Evolutionary conservation across 305 asterid species (phyloP), one percentile per base, ranked within the genome.

Genomic region (Rubia peregrina): DNA sequence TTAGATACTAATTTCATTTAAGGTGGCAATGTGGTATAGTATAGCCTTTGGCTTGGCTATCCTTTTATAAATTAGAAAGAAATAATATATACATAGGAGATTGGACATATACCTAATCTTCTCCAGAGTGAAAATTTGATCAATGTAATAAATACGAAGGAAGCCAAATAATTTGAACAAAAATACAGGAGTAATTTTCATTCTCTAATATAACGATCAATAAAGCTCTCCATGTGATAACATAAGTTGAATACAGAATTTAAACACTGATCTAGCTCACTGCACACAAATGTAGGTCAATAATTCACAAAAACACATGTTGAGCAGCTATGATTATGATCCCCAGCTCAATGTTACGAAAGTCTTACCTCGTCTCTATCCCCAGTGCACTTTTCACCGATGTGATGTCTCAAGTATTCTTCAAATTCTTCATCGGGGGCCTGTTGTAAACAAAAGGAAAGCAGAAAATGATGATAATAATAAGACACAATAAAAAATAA

Each of bases 371-470:
- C 96, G 72, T 92, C 90, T 77, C 89, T 83, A 74, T 88, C 93
- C 49, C 96, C 93, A 3, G 95, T 78, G 85, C 95, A 92, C 77
- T 79, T 92, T 75, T 87, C 95, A 67, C 89, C 95, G 2, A 85
- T 79, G 43, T 88, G 86, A 81, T 85, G 94, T 80, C 96, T 86
- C 62, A 89, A 69, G 78, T 84, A 86, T 83, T 91, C 96, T 85
- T 93, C 97, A 76, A 91, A 94, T 72, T 88, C 97, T 91, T 91
- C 97, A 76, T 89, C 98, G 10, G 97, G 96, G 70, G 96, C 97
- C 98, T 92, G 71, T 71, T 69, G 56, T 60, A 48, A 43, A 70
- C 53, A 65, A 77, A 17, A 53, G 51, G 60, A 41, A 57, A 11
- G 57, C 22, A 41, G 19, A 22, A 56, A 19, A 69, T 1, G 16